Percentiles rank a stretch among this genome's conserved stretches.
Conservation (phyloP, 1,284 basidiomycete species). For the Sporisorium sorghi region DNA sequence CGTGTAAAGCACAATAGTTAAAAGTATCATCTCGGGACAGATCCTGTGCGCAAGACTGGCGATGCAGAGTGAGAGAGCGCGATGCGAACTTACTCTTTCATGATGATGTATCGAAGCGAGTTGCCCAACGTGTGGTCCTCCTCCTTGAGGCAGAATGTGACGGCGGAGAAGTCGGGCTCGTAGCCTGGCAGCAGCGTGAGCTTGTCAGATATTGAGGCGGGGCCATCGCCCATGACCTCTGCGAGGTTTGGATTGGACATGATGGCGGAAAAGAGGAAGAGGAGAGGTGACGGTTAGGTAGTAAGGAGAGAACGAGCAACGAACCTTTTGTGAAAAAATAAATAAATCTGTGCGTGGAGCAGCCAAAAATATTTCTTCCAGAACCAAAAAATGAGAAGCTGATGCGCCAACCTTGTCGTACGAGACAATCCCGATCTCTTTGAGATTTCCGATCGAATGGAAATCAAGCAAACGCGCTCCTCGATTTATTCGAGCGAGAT, state of each 20-base stretch:
- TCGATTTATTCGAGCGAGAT: neutral
- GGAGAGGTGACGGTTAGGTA: neutral
- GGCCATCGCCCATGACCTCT: slow-evolving; percentile 53
- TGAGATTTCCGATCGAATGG: slow-evolving; percentile 4
- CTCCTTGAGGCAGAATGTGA: slow-evolving; percentile 90
- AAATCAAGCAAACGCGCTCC: slow-evolving; percentile 1
- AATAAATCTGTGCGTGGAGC: slow-evolving; percentile 29
- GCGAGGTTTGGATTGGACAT: slow-evolving; percentile 56
- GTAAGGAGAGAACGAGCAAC: neutral
- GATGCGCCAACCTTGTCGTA: slow-evolving; percentile 3
- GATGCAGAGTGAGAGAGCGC: neutral
- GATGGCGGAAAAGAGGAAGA: slow-evolving; percentile 3
- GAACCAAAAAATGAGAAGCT: neutral
- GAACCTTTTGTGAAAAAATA: neutral
- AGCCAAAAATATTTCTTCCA: slow-evolving; percentile 10
- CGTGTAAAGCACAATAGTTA: slow-evolving; percentile 54
- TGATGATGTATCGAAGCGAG: slow-evolving; percentile 93
- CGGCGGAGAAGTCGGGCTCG: slow-evolving; percentile 83
- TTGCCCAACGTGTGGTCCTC: slow-evolving; percentile 98
- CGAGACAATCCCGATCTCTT: slow-evolving; percentile 19
- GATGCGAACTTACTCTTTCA: slow-evolving; percentile 89
- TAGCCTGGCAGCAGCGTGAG: slow-evolving; percentile 74
- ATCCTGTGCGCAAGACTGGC: slow-evolving; percentile 8
- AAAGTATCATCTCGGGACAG: slow-evolving; percentile 52
- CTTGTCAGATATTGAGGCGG: slow-evolving; percentile 47